phyloP scores from a whole-genome alignment of 73 alveolate genomes.

The Paramecium biaurelia region DNA sequence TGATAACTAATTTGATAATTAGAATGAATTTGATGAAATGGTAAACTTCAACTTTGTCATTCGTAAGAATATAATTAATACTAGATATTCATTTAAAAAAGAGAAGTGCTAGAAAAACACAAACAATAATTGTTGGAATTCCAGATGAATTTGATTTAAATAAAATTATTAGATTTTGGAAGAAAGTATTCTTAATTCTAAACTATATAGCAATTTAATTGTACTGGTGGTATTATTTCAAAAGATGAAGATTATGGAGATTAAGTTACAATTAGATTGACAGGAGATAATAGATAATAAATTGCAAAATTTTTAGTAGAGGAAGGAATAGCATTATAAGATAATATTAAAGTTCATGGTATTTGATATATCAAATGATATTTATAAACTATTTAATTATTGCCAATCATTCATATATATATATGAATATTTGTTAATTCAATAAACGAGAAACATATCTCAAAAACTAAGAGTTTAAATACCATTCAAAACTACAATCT shows the following conservation, averaged over 20 bases:
- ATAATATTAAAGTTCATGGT: slow-evolving; percentile 48
- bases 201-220: not conserved
- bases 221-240: slow-evolving; percentile 52
- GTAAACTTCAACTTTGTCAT: slow-evolving; percentile 17
- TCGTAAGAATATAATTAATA: not conserved
- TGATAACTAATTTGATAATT: slow-evolving; percentile 18
- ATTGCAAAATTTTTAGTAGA: slow-evolving; percentile 17
- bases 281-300: slow-evolving; percentile 49
- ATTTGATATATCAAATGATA: slow-evolving; percentile 20
- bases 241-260: slow-evolving; percentile 41
- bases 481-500: too few relatives aligned
- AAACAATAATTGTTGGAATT: slow-evolving; percentile 35
- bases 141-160: slow-evolving; percentile 51
- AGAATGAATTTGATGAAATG: slow-evolving; percentile 31
- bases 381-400: not conserved
- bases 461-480: too few relatives aligned
- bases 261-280: slow-evolving; percentile 35
- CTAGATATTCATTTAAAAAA: slow-evolving; percentile 34
- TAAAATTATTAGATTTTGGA: slow-evolving; percentile 50
- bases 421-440: not conserved
- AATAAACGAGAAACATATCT: too few relatives aligned
- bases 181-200: not conserved
- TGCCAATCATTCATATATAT: not conserved
- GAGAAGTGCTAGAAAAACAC: slow-evolving; percentile 45
- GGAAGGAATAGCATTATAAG: slow-evolving; percentile 34